Conservation (phyloP, 1,284 basidiomycete genomes). For the Ustilago lituana region DNA sequence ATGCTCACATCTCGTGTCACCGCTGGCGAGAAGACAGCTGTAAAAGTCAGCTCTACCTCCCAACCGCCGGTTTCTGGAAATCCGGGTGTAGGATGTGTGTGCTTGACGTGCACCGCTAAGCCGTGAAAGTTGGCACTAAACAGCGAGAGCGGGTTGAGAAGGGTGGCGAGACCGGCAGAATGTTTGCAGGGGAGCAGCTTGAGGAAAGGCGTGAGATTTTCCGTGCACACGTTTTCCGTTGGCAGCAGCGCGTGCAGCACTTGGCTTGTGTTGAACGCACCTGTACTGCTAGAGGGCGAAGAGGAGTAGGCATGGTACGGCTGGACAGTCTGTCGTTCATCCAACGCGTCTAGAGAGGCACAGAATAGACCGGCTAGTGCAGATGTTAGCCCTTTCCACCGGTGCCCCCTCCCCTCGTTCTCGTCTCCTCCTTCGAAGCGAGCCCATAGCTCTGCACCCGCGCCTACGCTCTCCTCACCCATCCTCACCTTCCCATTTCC, state of each 20-base stretch:
- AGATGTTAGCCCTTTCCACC: slow-evolving; percentile 85
- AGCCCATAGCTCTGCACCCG: slow-evolving; percentile 87
- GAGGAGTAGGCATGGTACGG: slow-evolving; percentile 36
- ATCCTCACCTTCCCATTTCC: slow-evolving; percentile 9
- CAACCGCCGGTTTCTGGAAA: slow-evolving; percentile 72
- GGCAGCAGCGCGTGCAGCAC: slow-evolving; percentile 48
- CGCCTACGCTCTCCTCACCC: slow-evolving; percentile 76
- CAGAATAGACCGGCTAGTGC: slow-evolving; percentile 93
- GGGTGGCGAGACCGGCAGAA: slow-evolving; percentile 81
- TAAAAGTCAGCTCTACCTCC: slow-evolving; percentile 79
- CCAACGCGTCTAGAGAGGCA: slow-evolving; percentile 77
- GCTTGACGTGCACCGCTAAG: slow-evolving; percentile 75
- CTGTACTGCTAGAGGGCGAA: background rate
- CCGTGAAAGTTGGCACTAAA: slow-evolving; percentile 90
- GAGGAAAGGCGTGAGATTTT: slow-evolving; percentile 94
- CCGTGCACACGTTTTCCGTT: slow-evolving; percentile 76
- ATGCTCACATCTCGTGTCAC: slow-evolving; percentile 32
- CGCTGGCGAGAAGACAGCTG: slow-evolving; percentile 80
- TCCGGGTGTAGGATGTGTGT: no score
- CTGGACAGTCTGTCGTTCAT: slow-evolving; percentile 42
- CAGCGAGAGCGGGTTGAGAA: slow-evolving; percentile 85
- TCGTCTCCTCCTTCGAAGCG: slow-evolving; percentile 72
- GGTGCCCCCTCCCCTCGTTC: slow-evolving; percentile 14
- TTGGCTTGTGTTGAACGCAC: slow-evolving; percentile 9
- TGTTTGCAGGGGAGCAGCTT: slow-evolving; percentile 91